Evolutionary conservation across 2,329 filamentous ascomycete species (phyloP).

Genomic region (Epichloe bromicola): DNA sequence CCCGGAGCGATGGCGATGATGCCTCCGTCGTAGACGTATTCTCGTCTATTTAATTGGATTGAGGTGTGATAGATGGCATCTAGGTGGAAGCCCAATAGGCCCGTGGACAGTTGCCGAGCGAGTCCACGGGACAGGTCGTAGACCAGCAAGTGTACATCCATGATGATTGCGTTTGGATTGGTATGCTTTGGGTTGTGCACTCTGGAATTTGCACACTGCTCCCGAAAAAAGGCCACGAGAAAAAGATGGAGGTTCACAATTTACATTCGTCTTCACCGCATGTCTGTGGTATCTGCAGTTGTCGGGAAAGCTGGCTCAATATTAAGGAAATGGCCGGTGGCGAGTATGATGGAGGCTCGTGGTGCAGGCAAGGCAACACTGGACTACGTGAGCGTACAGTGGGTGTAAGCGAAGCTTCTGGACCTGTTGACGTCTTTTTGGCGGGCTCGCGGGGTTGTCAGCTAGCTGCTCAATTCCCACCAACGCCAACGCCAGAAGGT

Average conservation of each 20-base stretch:
- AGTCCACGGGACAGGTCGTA: slow-evolving; percentile 63
- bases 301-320: too few species aligned
- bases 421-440: not conserved
- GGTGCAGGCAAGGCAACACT: not conserved
- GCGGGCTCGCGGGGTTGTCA: slow-evolving; percentile 10
- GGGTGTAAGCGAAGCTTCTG: not conserved
- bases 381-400: slow-evolving; percentile 1
- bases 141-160: slow-evolving; percentile 67
- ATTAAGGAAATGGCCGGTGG: too few species aligned
- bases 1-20: slow-evolving; percentile 73
- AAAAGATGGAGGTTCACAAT: too few species aligned
- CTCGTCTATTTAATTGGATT: slow-evolving; percentile 68
- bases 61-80: slow-evolving; percentile 95
- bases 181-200: not conserved
- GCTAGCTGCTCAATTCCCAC: slow-evolving; percentile 18
- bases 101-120: slow-evolving; percentile 41
- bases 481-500: slow-evolving; percentile 14
- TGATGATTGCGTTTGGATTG: slow-evolving; percentile 17
- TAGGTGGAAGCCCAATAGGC: slow-evolving; percentile 46
- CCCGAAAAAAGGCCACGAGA: not conserved
- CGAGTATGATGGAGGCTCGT: not conserved
- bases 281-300: not conserved
- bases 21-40: slow-evolving; percentile 84
- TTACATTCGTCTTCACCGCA: not conserved
- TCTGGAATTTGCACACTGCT: too few species aligned